A percentile compares a stretch with the other conserved stretches of the same genome.
Evolutionary conservation across 2,329 filamentous ascomycete genomes (phyloP).

Genomic region (Sordariomycetes sp.): DNA sequence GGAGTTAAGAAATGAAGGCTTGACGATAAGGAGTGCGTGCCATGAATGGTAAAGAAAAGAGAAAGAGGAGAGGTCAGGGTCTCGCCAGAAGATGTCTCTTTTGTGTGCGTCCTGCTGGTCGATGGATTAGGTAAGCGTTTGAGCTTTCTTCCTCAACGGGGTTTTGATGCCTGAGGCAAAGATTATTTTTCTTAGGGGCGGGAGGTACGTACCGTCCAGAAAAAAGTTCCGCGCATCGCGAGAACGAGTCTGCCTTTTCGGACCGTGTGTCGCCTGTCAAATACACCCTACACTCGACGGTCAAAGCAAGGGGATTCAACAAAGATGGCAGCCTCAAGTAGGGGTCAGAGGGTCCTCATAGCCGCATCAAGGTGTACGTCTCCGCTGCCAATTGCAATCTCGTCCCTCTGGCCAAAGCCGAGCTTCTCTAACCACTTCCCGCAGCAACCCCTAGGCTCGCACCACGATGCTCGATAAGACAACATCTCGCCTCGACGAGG

Average conservation of each 20-base stretch:
- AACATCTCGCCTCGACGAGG: background rate
- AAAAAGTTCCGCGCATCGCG: slow-evolving; percentile 7
- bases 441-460: slow-evolving; percentile 1
- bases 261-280: background rate
- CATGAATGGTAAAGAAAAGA: slow-evolving; percentile 28
- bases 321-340: slow-evolving; percentile 45
- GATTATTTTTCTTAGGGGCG: background rate
- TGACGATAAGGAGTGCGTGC: slow-evolving; percentile 96
- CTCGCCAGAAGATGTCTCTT: background rate
- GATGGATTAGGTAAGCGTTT: background rate
- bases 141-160: background rate
- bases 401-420: background rate
- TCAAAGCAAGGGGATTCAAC: slow-evolving; percentile 1
- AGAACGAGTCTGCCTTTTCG: slow-evolving; percentile 4
- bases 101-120: background rate
- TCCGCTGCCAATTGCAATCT: background rate
- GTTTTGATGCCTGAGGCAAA: background rate
- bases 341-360: slow-evolving; percentile 39
- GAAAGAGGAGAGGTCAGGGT: slow-evolving; percentile 14
- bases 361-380: slow-evolving; percentile 38
- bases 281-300: slow-evolving; percentile 4
- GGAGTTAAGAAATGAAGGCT: slow-evolving; percentile 49
- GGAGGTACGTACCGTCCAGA: slow-evolving; percentile 3
- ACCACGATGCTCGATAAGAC: slow-evolving; percentile 3
- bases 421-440: background rate